A percentile compares a stretch with the other conserved stretches of the same genome.
Conservation (phyloP, 164 flowering plant genomes). For the Brasenia schreberi region DNA sequence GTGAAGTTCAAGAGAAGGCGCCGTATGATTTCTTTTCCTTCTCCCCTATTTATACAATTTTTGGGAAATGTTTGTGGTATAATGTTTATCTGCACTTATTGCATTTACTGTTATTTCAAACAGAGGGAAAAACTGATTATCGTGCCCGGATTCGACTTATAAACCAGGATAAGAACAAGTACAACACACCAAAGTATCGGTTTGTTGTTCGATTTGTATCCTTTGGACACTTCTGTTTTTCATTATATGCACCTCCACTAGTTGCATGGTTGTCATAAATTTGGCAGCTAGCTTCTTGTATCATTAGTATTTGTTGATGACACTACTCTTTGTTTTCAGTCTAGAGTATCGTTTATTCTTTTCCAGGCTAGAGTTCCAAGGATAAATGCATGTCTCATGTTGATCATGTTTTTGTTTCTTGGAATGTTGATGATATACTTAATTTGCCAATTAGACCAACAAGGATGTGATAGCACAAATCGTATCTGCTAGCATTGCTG, state of each 20-base stretch:
- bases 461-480: slow-evolving; percentile 71
- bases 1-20: slow-evolving; percentile 39
- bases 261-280: too few relatives aligned
- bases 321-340: background rate
- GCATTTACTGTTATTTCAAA: background rate
- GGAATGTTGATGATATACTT: background rate
- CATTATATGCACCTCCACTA: background rate
- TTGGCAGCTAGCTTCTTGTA: background rate
- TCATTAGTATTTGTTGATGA: background rate
- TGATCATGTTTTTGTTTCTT: too few relatives aligned
- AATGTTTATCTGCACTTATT: too few relatives aligned
- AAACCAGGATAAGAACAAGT: slow-evolving; percentile 87
- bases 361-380: too few relatives aligned
- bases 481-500: slow-evolving; percentile 7
- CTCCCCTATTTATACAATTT: background rate
- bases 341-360: background rate
- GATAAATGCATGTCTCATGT: too few relatives aligned
- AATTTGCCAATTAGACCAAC: slow-evolving; percentile 38
- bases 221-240: slow-evolving; percentile 1
- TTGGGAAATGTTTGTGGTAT: too few relatives aligned
- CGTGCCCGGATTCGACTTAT: slow-evolving; percentile 73
- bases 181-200: slow-evolving; percentile 80
- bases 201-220: slow-evolving; percentile 77
- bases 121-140: slow-evolving; percentile 89
- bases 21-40: slow-evolving; percentile 10